phyloP scores from a whole-genome alignment of 768 basidiomycete genomes.

The Naganishia friedmannii region DNA sequence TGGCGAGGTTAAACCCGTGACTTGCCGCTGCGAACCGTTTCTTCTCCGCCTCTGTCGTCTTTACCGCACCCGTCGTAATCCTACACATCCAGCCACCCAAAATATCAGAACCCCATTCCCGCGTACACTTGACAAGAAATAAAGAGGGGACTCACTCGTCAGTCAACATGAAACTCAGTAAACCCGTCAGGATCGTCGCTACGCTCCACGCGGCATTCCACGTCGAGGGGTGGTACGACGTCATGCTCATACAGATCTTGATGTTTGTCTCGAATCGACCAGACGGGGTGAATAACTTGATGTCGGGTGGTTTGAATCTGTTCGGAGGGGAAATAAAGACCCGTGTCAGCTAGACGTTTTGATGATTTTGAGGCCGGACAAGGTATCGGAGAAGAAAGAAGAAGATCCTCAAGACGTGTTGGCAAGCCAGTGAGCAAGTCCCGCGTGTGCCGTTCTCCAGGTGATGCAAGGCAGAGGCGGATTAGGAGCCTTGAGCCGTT shows the following conservation, averaged over 20 bases:
- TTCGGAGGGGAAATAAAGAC: slow-evolving; percentile 42
- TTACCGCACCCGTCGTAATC: slow-evolving; percentile 92
- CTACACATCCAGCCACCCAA: slow-evolving; percentile 27
- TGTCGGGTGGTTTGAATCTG: slow-evolving; percentile 85
- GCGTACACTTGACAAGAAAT: not conserved
- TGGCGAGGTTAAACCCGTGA: slow-evolving; percentile 79
- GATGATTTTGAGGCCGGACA: too few relatives aligned
- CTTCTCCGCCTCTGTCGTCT: slow-evolving; percentile 74
- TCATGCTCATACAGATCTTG: slow-evolving; percentile 97
- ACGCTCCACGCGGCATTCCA: slow-evolving; percentile 42
- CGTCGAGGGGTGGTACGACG: slow-evolving; percentile 40
- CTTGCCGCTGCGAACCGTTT: slow-evolving; percentile 69
- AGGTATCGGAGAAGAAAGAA: too few relatives aligned
- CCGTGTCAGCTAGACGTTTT: too few relatives aligned
- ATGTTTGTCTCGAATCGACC: slow-evolving; percentile 50
- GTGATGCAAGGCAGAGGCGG: too few relatives aligned
- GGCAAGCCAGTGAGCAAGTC: too few relatives aligned
- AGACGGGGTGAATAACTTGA: slow-evolving; percentile 67
- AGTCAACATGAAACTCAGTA: slow-evolving; percentile 89
- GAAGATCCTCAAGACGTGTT: too few relatives aligned
- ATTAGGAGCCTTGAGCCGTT: too few relatives aligned
- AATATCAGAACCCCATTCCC: not conserved
- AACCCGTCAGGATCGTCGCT: slow-evolving; percentile 76
- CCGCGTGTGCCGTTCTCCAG: too few relatives aligned
- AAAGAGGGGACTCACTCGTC: slow-evolving; percentile 59